Evolutionary conservation across 2,329 filamentous ascomycete species (phyloP), one percentile per base, ranked within the genome.

Genomic region (Paraphaeosphaeria minitans): DNA sequence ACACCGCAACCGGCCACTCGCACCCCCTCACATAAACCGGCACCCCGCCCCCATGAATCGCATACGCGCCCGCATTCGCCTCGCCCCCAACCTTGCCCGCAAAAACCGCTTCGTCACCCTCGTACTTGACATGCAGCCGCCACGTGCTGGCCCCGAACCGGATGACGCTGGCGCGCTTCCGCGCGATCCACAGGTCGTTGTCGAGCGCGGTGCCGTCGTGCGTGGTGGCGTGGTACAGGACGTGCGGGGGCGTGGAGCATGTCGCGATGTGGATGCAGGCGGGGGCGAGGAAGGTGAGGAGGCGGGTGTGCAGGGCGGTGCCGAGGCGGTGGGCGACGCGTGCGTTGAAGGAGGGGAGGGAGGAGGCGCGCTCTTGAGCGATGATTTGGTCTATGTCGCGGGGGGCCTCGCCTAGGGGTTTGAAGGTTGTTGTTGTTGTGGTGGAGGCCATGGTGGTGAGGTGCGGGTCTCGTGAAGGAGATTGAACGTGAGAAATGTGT

Each of bases 11-110:
- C 4, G 91, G 77, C 0, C 89, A 89, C 77, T 93, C 90, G 1
- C 92, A 89, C 0, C 88, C 87, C 54, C 78, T 78, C 9, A 93
- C 90, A 6, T 84, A 81, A 22, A 94, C 83, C 0, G 91, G 91
- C 57, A 91, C 85, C 0, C 82, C 91, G 19, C 91, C 91, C 0
- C 91, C 91, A 74, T 93, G 90, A 64, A 93, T 92, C 2, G 90
- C 90, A 80, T 90, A 94, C 19, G 85, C 79, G 53, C 81, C 80
- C 31, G 83, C 68, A 9, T 82, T 81, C 50, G 2, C 9, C 52
- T 66, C 71, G 0, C 70, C 71, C 58, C 93, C 75, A 19, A 82
- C 86, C 74, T 89, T 91, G n/a, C 78, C 78, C 59, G 82, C 81
- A 74, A 94, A 93, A 2, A 77, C 79, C 39, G 71, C 79, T 78